Evolutionary conservation across 768 basidiomycete species (phyloP), one percentile per base, ranked within the genome.

Genomic region (Pleurotus ostreatus): DNA sequence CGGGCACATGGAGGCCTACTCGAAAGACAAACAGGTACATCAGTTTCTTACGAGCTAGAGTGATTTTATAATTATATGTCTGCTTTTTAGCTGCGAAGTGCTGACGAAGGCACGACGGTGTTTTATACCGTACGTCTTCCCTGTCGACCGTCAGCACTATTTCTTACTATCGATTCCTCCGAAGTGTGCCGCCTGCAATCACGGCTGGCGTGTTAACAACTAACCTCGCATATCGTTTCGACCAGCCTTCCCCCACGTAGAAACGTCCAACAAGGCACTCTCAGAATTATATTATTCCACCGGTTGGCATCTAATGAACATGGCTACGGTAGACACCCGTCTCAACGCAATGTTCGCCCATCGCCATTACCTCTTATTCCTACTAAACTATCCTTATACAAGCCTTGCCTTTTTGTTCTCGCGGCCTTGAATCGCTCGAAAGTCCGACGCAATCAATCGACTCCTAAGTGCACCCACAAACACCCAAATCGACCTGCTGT

Each of bases 51-150:
- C 18, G 5, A 38, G 41, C 11, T 25, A 25, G 15, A 22, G 37
- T 12, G 18, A 15, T 41, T 43, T 41, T 37, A 57, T 52, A 2
- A 38, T 47, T 12, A 15, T 37, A 26, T 13, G 7, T 16, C 20
- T 41, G 20, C 38, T 41, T 30, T 20, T 40, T 67, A 92, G 89
- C 74, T 91, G 68, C 84, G 94, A 49, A 91, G 92, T 61, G 94
- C 92, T 39, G 94, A 96, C 70, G 94, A 96, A 77, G 94, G 94
- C 2, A 91, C 92, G 30, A 97, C 94, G 11, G 86, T 95, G 63
- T 86, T 96, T 69, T 97, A 95, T 70, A 92, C 87, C n/a, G 94
- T 94, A 67, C 59, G 89, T 77, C 30, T 59, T 48, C 47, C 43
- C 26, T 48, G 55, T 55, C 48, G 15, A 26, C 53, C 38, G 18